Evolutionary conservation across 768 basidiomycete genomes (phyloP).

Genomic region (Antrodiella citrinella): DNA sequence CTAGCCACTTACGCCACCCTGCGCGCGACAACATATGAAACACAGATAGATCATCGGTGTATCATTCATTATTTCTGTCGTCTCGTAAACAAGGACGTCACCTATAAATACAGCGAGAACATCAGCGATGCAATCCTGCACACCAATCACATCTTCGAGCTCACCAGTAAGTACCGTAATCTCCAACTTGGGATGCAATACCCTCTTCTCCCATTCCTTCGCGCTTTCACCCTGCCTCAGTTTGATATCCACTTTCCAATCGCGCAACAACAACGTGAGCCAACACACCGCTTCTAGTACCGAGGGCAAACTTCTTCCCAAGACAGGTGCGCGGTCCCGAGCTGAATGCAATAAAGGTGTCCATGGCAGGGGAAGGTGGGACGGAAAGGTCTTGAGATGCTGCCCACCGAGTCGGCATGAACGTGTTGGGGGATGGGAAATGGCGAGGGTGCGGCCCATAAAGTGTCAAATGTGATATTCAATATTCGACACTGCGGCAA

Average conservation of each 20-base stretch:
- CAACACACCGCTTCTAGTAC: slow-evolving; percentile 20
- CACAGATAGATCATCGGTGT: too few relatives aligned
- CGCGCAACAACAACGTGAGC: slow-evolving; percentile 19
- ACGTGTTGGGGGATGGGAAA: slow-evolving; percentile 20
- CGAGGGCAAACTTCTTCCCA: slow-evolving; percentile 24
- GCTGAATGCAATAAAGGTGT: slow-evolving; percentile 14
- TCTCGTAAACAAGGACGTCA: too few relatives aligned
- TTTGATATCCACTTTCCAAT: slow-evolving; percentile 21
- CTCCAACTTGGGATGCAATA: background rate
- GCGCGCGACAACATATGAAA: too few relatives aligned
- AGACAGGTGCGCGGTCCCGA: slow-evolving; percentile 24
- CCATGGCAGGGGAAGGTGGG: background rate
- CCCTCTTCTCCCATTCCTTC: slow-evolving; percentile 16
- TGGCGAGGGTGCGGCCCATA: slow-evolving; percentile 17
- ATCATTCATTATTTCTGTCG: too few relatives aligned
- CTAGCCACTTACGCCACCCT: too few relatives aligned
- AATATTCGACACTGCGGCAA: background rate
- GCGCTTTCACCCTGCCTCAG: slow-evolving; percentile 17
- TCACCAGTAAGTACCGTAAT: background rate
- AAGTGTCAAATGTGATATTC: background rate
- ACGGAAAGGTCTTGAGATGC: slow-evolving; percentile 13
- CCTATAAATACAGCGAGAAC: too few relatives aligned
- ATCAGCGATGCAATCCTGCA: too few relatives aligned
- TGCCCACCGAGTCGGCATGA: slow-evolving; percentile 23
- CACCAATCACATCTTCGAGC: too few relatives aligned